Percentiles rank a stretch among this genome's conserved stretches.
phyloP scores from a whole-genome alignment of 305 asterid genomes.

The Fraxinus angustifolia region DNA sequence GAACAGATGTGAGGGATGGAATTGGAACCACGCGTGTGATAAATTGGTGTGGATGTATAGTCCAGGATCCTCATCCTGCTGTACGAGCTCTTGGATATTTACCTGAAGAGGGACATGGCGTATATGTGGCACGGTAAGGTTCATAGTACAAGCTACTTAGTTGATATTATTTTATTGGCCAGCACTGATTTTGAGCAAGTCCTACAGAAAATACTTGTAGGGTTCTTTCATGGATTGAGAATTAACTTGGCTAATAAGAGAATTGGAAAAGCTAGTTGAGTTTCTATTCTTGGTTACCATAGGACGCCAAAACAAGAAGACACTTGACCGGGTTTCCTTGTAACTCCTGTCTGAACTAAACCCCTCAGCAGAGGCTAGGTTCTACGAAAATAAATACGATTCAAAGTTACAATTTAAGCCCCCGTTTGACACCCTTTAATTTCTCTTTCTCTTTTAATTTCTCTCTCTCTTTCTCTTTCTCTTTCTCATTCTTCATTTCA shows the following conservation, averaged over 20 bases:
- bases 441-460: no score
- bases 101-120: slow-evolving; percentile 97
- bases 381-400: not conserved
- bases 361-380: not conserved
- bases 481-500: no score
- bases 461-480: no score
- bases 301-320: not conserved
- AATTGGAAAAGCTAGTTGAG: not conserved
- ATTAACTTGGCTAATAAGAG: not conserved
- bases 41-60: slow-evolving; percentile 93
- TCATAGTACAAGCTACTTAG: slow-evolving; percentile 2
- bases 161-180: not conserved
- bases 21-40: slow-evolving; percentile 82
- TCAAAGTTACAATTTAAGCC: slow-evolving; percentile 1
- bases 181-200: not conserved
- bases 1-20: slow-evolving; percentile 95
- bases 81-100: slow-evolving; percentile 98
- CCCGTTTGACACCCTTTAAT: no score
- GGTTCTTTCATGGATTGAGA: not conserved
- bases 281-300: not conserved
- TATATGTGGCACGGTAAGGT: slow-evolving; percentile 82
- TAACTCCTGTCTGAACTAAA: not conserved
- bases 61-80: slow-evolving; percentile 91
- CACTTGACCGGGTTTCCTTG: not conserved
- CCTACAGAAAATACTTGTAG: not conserved